phyloP scores from a whole-genome alignment of 2,329 filamentous ascomycete species.

The Fusarium pseudoanthophilum region DNA sequence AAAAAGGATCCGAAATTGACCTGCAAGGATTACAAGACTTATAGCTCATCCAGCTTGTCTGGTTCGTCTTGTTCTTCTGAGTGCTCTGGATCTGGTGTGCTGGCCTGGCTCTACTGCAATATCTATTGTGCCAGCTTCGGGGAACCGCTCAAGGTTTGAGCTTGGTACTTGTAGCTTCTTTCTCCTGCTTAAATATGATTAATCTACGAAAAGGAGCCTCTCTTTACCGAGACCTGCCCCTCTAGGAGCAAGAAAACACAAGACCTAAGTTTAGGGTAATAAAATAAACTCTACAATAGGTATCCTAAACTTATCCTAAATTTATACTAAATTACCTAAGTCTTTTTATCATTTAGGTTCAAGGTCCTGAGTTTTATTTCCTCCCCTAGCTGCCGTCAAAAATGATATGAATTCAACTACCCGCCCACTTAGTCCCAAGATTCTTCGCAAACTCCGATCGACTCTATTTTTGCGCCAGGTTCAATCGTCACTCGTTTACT shows the following conservation, averaged over 20 bases:
- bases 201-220: not conserved
- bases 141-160: not conserved
- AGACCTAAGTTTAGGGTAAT: no score
- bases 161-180: no score
- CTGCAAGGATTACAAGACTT: not conserved
- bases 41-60: fast-evolving
- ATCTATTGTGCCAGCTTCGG: not conserved
- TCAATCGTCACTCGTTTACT: not conserved
- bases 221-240: not conserved
- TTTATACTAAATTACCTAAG: no score
- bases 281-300: no score
- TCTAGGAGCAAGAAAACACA: no score
- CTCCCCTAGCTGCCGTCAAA: no score
- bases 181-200: no score
- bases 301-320: no score
- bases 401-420: not conserved
- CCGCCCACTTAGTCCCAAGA: not conserved
- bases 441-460: not conserved
- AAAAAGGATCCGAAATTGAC: not conserved
- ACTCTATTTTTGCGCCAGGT: not conserved
- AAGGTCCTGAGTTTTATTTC: no score
- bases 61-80: not conserved
- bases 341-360: no score
- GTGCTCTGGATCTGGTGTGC: not conserved
- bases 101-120: not conserved